Conservation (phyloP, 495 filamentous ascomycete species). For the Penicillium alfredii region DNA sequence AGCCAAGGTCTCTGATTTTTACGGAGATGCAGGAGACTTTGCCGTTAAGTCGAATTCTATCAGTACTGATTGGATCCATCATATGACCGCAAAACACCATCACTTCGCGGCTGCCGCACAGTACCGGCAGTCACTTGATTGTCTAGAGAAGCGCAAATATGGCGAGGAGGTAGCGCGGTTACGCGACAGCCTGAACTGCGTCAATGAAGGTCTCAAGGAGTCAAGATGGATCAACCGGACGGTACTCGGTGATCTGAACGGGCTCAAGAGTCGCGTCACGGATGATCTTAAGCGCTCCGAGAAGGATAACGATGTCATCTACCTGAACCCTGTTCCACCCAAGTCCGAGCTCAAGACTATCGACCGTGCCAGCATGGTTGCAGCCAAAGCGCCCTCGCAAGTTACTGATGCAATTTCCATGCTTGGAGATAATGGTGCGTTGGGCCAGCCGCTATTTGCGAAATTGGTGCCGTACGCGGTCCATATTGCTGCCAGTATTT, state of each 20-base stretch:
- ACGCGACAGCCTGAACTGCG: slow-evolving; percentile 72
- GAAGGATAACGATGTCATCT: slow-evolving; percentile 95
- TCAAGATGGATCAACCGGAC: slow-evolving; percentile 76
- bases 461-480: slow-evolving; percentile 95
- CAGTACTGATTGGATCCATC: slow-evolving; percentile 95
- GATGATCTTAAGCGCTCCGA: slow-evolving; percentile 90
- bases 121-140: slow-evolving; percentile 88
- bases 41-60: slow-evolving; percentile 84
- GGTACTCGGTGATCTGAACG: slow-evolving; percentile 77
- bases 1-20: slow-evolving; percentile 87
- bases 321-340: slow-evolving; percentile 75
- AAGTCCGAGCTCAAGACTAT: slow-evolving; percentile 84
- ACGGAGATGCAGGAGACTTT: slow-evolving; percentile 75
- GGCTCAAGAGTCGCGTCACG: slow-evolving; percentile 70
- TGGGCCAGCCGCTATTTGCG: slow-evolving; percentile 80
- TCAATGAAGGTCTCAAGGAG: slow-evolving; percentile 83
- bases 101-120: slow-evolving; percentile 97
- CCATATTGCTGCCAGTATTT: slow-evolving; percentile 90
- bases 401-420: slow-evolving; percentile 72
- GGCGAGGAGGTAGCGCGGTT: slow-evolving; percentile 92
- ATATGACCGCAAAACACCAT: slow-evolving; percentile 94
- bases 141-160: slow-evolving; percentile 88
- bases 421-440: slow-evolving; percentile 70
- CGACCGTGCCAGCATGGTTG: slow-evolving; percentile 84
- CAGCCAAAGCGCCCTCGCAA: slow-evolving; percentile 71